Evolutionary conservation across 148 eudicot genomes (phyloP).

Genomic region (Camellia lanceoleosa): DNA sequence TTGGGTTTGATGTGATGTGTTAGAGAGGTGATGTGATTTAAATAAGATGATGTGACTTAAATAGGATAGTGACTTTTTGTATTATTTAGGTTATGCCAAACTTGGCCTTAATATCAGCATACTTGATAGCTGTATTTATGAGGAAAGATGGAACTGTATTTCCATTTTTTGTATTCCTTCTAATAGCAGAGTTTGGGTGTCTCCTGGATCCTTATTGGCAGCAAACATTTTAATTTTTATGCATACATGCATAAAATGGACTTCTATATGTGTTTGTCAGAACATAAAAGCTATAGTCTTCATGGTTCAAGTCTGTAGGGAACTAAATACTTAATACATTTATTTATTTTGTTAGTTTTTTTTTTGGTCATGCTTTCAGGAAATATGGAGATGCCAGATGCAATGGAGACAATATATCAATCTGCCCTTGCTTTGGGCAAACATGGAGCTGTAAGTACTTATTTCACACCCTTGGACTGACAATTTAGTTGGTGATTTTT

Average conservation of each 20-base stretch:
- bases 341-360: too few relatives aligned
- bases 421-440: slow-evolving; percentile 72
- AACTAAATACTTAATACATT: slow-evolving; percentile 9
- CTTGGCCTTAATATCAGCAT: background rate
- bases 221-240: background rate
- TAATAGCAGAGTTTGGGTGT: background rate
- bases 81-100: too few relatives aligned
- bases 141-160: background rate
- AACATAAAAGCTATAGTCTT: background rate
- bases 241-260: background rate
- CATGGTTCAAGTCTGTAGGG: background rate
- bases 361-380: slow-evolving; percentile 39
- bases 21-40: too few relatives aligned
- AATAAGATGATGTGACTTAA: too few relatives aligned
- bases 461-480: background rate
- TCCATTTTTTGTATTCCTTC: background rate
- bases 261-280: background rate
- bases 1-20: too few relatives aligned
- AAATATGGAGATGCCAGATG: slow-evolving; percentile 76
- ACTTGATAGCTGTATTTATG: background rate
- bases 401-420: slow-evolving; percentile 84
- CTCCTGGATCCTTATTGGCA: background rate
- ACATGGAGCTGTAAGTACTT: slow-evolving; percentile 73
- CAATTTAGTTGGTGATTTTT: background rate
- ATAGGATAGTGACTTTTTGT: too few relatives aligned